Evolutionary conservation across 1,284 basidiomycete species (phyloP).

Genomic region (Exobasidium rhododendri): DNA sequence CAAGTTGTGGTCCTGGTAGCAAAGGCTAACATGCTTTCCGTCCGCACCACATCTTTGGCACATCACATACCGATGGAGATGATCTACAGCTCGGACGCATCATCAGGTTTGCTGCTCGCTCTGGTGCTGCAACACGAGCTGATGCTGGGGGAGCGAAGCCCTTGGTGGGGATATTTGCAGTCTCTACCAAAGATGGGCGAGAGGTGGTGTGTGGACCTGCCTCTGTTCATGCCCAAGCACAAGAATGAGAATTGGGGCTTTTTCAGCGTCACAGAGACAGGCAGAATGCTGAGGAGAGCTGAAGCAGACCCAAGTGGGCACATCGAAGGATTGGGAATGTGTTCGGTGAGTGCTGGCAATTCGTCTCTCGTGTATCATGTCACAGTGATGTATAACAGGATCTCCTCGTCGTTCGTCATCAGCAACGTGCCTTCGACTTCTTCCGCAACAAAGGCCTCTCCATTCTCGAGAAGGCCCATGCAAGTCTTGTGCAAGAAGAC

Average conservation of each 20-base stretch:
- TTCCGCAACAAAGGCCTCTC: too few relatives aligned
- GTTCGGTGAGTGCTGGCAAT: too few relatives aligned
- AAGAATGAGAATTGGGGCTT: conserved; percentile 9
- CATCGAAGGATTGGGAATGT: conserved; percentile 12
- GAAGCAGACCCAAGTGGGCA: not conserved
- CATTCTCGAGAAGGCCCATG: not conserved
- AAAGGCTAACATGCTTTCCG: conserved; percentile 4
- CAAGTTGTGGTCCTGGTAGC: conserved; percentile 9
- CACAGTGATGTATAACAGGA: too few relatives aligned
- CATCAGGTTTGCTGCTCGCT: conserved; percentile 10
- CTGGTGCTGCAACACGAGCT: conserved; percentile 11
- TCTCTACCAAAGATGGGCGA: conserved; percentile 3
- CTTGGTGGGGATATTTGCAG: conserved; percentile 13
- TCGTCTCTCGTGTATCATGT: too few relatives aligned
- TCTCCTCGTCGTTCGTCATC: too few relatives aligned
- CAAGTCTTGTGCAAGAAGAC: not conserved
- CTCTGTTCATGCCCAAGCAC: not conserved
- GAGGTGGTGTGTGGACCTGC: conserved; percentile 9
- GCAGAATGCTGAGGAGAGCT: conserved; percentile 7
- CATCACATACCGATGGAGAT: not conserved
- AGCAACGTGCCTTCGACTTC: too few relatives aligned
- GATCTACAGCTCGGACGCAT: not conserved
- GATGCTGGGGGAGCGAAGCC: conserved; percentile 2
- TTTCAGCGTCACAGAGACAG: not conserved
- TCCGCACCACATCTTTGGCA: not conserved